phyloP scores from a whole-genome alignment of 768 basidiomycete genomes.

The Phaffia australis region DNA sequence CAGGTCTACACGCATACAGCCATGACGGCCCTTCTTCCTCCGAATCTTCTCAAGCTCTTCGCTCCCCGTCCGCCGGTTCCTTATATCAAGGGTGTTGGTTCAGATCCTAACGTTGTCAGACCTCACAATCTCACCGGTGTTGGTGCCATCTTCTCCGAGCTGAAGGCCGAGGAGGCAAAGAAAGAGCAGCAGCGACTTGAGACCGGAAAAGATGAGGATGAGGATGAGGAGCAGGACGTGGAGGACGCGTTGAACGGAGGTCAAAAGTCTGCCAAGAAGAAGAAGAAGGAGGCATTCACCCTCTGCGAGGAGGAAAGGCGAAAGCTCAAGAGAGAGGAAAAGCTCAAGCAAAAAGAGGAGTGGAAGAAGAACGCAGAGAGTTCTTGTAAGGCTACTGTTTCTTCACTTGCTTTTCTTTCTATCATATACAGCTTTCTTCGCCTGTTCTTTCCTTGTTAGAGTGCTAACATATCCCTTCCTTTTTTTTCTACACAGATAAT shows the following conservation, averaged over 20 bases:
- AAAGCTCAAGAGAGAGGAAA: constrained; percentile 34
- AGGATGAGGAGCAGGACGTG: constrained; percentile 38
- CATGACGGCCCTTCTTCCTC: constrained; percentile 50
- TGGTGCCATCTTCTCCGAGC: constrained; percentile 56
- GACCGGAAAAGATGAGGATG: constrained; percentile 24
- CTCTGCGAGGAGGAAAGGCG: constrained; percentile 33
- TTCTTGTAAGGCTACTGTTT: constrained; percentile 28
- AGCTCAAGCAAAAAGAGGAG: constrained; percentile 36
- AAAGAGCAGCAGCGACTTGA: constrained; percentile 27
- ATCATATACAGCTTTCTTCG: background rate
- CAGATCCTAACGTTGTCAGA: constrained; percentile 63
- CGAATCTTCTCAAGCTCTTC: constrained; percentile 92
- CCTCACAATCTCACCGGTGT: constrained; percentile 65
- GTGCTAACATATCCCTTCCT: background rate
- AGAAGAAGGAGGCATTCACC: constrained; percentile 62
- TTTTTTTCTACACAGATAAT: constrained; percentile 53
- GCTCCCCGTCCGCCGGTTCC: constrained; percentile 82
- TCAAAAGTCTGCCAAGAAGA: constrained; percentile 67
- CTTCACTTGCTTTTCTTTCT: background rate
- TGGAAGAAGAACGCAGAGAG: constrained; percentile 42
- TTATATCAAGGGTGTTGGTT: constrained; percentile 73
- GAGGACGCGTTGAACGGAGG: constrained; percentile 69
- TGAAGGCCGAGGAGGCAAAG: constrained; percentile 67
- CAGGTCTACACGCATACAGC: background rate
- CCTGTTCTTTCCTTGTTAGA: too few species aligned